A percentile compares a stretch with the other conserved stretches of the same genome.
These are phyloP conservation scores for Podaxis sp. DNA, from an alignment of 768 basidiomycete species.

Conservation along the genomic window DNA sequence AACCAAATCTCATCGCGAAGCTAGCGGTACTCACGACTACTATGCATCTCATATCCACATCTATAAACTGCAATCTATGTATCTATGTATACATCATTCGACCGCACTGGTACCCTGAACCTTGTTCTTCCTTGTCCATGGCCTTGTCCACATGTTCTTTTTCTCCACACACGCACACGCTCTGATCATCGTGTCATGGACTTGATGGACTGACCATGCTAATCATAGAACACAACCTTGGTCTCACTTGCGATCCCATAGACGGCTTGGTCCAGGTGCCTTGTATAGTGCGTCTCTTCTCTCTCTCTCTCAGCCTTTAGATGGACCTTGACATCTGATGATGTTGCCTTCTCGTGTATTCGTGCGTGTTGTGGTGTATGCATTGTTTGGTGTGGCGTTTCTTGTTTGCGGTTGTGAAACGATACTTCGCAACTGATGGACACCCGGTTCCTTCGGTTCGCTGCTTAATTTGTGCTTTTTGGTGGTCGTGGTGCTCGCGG, in stretches of 20 bases:
- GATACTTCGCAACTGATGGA: neutral
- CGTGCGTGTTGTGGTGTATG: too few species aligned
- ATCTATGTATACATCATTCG: neutral
- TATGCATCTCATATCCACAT: too few species aligned
- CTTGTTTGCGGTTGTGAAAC: neutral
- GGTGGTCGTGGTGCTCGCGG: neutral
- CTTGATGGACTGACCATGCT: conserved; percentile 1
- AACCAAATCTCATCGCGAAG: conserved; percentile 11
- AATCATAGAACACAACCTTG: conserved; percentile 73
- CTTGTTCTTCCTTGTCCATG: conserved; percentile 8
- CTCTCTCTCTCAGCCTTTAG: neutral
- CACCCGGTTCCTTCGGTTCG: neutral
- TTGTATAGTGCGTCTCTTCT: conserved; percentile 71
- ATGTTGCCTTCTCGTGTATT: neutral
- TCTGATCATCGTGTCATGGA: conserved; percentile 7
- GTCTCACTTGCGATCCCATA: conserved; percentile 92
- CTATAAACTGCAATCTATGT: too few species aligned
- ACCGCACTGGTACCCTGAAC: neutral
- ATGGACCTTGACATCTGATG: neutral
- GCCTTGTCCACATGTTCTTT: neutral
- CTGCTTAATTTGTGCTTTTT: neutral
- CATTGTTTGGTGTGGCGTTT: neutral
- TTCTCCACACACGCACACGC: neutral
- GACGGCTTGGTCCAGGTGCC: conserved; percentile 94
- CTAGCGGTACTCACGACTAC: neutral